These are phyloP conservation scores for Nitzschia inconspicua DNA, from an alignment of 108 stramenopile genomes.

Conservation along the genomic window DNA sequence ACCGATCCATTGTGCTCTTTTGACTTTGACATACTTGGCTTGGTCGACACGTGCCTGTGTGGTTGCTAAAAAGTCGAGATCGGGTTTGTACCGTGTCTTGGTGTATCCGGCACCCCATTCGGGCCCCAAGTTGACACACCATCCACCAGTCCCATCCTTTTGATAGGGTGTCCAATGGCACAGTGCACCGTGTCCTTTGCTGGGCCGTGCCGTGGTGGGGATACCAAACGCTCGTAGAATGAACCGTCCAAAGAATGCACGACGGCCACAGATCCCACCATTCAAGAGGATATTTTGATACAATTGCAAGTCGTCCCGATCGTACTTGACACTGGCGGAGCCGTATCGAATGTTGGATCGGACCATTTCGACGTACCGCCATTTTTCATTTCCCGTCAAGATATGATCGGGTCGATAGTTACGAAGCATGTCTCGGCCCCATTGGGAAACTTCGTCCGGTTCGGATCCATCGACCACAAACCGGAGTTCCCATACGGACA, in stretches of 20 bases:
- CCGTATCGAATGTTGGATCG: background rate
- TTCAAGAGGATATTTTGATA: conserved; percentile 22
- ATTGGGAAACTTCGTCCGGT: conserved; percentile 10
- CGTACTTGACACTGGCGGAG: background rate
- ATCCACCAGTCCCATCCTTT: background rate
- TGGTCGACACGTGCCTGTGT: background rate
- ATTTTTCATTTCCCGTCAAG: background rate
- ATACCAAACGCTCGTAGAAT: conserved; percentile 18
- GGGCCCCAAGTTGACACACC: conserved; percentile 11
- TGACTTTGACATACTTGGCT: background rate
- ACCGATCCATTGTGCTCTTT: conserved; percentile 16
- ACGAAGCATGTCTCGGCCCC: conserved; percentile 11
- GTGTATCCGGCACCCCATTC: conserved; percentile 17
- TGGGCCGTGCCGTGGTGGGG: conserved; percentile 12
- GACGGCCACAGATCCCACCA: conserved; percentile 21
- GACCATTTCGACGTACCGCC: conserved; percentile 7
- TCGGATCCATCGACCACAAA: conserved; percentile 15
- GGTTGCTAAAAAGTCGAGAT: conserved; percentile 9
- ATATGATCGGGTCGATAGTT: conserved; percentile 23
- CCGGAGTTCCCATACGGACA: conserved; percentile 8
- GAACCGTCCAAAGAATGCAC: conserved; percentile 26
- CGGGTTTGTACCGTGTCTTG: background rate
- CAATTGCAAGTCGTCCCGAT: background rate
- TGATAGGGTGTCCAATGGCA: conserved; percentile 19
- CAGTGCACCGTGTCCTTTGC: conserved; percentile 16